Base-by-base conservation (phyloP, 2,329 filamentous ascomycete genomes). In the Pezicula rhizophila region DNA sequence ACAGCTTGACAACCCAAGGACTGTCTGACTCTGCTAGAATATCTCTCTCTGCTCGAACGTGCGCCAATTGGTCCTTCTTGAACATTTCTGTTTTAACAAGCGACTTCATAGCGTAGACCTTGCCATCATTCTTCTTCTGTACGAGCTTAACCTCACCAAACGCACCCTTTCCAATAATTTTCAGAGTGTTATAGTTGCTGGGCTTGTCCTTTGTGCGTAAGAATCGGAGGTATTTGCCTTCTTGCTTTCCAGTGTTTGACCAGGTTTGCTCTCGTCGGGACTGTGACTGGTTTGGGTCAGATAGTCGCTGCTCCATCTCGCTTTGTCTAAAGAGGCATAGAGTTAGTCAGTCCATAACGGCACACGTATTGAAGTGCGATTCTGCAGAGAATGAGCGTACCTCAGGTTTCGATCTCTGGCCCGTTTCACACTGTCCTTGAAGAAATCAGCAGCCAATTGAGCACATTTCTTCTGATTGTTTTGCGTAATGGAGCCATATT, bases 1-100 rank as follows among this genome's bases (percentile, higher is more conserved):
- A 95, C 54, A 99, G 82, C 77, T 96, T 99, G 61, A 99, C 93
- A 14, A 99, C 89, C 93, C 93, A 99, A 5, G 93, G 92, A 65
- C 93, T 97, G 77, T 99, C 93, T n/a, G 92, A 95, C 68, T 99
- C 95, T 54, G 93, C 93, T 55, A 99, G 76, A 60, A 99, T 97
- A 68, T 99, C 93, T 77, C 93, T 84, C 73, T 99, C 93, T 46
- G 93, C 91, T 56, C 95, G 90, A 52, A 99, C 93, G 71, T 99
- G 93, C 15, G 93, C 93, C 52, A 99, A 75, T 69, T 99, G 93
- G 65, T 99, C 93, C 71, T 96, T 96, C 74, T 96, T 96, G 75
- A 96, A 96, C 93, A 99, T 99, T 70, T 99, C 93, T 43, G 89
- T 90, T 77, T 99, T 99, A 70, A 99, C 89, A 58, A 99, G 77